These are phyloP conservation scores for Fusarium sambucinum DNA, from an alignment of 2,329 filamentous ascomycete genomes.

Conservation along the genomic window DNA sequence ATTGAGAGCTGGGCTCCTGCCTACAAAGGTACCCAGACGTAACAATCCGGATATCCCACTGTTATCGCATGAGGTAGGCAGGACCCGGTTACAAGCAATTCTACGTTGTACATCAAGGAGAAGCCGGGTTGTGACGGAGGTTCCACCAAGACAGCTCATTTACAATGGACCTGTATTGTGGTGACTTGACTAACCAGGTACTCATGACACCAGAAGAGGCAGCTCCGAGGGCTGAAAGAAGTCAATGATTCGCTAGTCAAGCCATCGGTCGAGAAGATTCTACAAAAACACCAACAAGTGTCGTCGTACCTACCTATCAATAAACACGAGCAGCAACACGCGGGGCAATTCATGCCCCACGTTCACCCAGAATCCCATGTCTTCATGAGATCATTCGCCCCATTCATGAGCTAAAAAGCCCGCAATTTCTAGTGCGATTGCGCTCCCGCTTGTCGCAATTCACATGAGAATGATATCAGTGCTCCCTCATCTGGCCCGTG, in stretches of 20 bases:
- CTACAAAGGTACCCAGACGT: background rate
- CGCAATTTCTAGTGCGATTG: conserved; percentile 14
- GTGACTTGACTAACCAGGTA: conserved; percentile 2
- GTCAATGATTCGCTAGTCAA: conserved; percentile 14
- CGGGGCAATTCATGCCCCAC: conserved; percentile 33
- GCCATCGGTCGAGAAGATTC: conserved; percentile 35
- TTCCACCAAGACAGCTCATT: conserved; percentile 14
- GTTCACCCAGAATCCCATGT: conserved; percentile 3
- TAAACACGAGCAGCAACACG: conserved; percentile 12
- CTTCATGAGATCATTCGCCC: conserved; percentile 42
- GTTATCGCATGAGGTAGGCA: conserved; percentile 18
- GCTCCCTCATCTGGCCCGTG: conserved; percentile 4
- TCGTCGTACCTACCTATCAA: conserved; percentile 18
- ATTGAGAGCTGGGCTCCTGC: conserved; percentile 3
- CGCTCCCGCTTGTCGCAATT: conserved; percentile 9
- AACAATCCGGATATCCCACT: background rate
- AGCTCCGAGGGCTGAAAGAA: conserved; percentile 26
- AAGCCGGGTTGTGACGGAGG: conserved; percentile 37
- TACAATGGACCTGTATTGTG: conserved; percentile 4
- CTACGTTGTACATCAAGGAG: conserved; percentile 11
- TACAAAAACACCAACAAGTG: conserved; percentile 17
- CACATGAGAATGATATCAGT: conserved; percentile 38
- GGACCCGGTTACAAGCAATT: conserved; percentile 12
- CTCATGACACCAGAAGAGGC: conserved; percentile 18
- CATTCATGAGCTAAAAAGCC: conserved; percentile 37